Percentiles rank a stretch among this genome's conserved stretches.
phyloP scores from a whole-genome alignment of 345 rosid genomes.

The Citrus inodora region DNA sequence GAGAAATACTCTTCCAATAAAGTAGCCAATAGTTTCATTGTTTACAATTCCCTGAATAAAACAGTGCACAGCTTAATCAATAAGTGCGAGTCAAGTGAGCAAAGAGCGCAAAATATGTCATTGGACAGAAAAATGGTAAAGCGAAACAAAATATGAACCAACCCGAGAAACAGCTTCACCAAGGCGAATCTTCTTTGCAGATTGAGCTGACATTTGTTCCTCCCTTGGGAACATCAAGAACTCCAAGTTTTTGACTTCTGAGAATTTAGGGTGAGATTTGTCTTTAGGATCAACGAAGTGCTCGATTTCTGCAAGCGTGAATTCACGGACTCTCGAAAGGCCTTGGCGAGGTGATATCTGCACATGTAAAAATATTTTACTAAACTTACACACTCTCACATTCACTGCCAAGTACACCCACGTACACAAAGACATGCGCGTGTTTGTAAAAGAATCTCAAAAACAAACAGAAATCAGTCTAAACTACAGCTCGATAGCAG shows the following conservation, averaged over 20 bases:
- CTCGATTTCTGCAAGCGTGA: conserved; percentile 92
- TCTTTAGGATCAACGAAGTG: conserved; percentile 96
- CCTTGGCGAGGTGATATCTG: conserved; percentile 99
- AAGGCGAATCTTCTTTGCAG: conserved; percentile 53
- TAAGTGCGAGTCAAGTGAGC: not conserved
- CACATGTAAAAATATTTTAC: not conserved
- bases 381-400: not conserved
- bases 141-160: conserved; percentile 2
- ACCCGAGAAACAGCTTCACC: conserved; percentile 89
- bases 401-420: not conserved
- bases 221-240: conserved; percentile 92
- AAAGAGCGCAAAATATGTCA: not conserved
- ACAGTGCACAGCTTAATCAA: conserved; percentile 9
- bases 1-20: conserved; percentile 90
- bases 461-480: not conserved
- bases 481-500: too few relatives aligned
- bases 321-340: conserved; percentile 84
- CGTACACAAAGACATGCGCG: not conserved
- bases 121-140: conserved; percentile 1
- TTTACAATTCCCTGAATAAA: conserved; percentile 70
- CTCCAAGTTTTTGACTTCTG: conserved; percentile 62
- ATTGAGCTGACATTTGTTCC: conserved; percentile 79
- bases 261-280: conserved; percentile 81
- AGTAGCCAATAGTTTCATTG: conserved; percentile 91
- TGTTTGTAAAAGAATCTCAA: not conserved